Base-by-base conservation (phyloP, 2,329 filamentous ascomycete species). In the Mycocentrospora acerina region DNA sequence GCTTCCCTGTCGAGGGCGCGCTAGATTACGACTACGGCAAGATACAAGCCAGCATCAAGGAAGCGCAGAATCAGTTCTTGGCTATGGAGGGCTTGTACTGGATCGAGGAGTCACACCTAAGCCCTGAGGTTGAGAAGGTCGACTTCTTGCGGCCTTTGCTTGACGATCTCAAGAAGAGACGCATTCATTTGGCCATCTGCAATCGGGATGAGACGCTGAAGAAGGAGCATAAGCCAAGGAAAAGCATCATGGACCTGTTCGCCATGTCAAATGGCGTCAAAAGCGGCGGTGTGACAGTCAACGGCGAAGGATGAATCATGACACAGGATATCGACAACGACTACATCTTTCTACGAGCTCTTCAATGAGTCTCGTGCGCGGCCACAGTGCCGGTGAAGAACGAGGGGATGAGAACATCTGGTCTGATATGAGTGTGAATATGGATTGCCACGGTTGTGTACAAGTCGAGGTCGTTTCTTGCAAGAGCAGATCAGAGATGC, bases 61-160 rank as follows among this genome's bases (percentile, higher is more conserved):
- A 68, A 35, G 60, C 64, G 1, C 59, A 58, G 22, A 57, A 60
- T 16, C 60, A 67, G 29, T 68, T 68, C 29, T 42, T 67, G 4
- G 46, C 49, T 16, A 65, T 69, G 64, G 60, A 68, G 9, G 64
- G 64, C 9, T 32, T 68, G 30, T 67, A 66, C 33, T 69, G 66
- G 64, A 48, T 69, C 13, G 59, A 65, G 35, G 59, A 63, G 22
- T 51, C 47, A 8, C 40, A 57, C 13, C 30, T 67, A 18, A 39
- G 46, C 25, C 29, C 52, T 2, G 62, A 64, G 28, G 46, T 62
- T 5, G 61, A 64, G 29, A 64, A 64, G 28, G 36, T 59, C 4
- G 55, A 60, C 7, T 46, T 37, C 12, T 42, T 67, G 18, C 48
- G 43, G 15, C 60, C 62, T 10, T 42, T 67, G 15, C 48, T 64